phyloP scores from a whole-genome alignment of 2,329 filamentous ascomycete species.

The Fusarium pilosicola region DNA sequence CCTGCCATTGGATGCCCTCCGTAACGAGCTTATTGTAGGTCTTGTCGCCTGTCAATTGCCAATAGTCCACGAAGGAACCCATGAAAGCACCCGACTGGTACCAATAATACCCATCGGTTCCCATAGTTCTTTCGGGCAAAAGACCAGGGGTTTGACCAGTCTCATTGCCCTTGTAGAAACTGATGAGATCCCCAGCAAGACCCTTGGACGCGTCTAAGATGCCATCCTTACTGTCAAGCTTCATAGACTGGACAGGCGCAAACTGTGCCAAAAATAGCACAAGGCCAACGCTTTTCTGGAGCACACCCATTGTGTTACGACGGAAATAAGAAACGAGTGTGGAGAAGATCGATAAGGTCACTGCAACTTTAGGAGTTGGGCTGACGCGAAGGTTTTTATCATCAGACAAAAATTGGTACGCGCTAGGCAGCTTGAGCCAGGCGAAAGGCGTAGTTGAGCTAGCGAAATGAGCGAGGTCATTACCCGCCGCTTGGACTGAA shows the following conservation, averaged over 20 bases:
- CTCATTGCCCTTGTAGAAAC: conserved; percentile 61
- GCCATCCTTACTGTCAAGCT: conserved; percentile 10
- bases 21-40: conserved; percentile 69
- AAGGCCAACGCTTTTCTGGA: background rate
- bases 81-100: conserved; percentile 77
- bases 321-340: background rate
- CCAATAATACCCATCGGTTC: conserved; percentile 69
- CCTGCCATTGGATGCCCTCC: conserved; percentile 66
- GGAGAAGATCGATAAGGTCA: background rate
- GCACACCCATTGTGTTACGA: background rate
- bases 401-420: background rate
- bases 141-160: conserved; percentile 64
- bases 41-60: conserved; percentile 71
- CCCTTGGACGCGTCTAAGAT: conserved; percentile 38
- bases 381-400: conserved; percentile 1
- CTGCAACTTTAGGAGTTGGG: background rate
- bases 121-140: conserved; percentile 53
- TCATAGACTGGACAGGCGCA: conserved; percentile 7
- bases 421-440: background rate
- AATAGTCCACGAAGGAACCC: conserved; percentile 75
- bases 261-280: conserved; percentile 3
- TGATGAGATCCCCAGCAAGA: conserved; percentile 61
- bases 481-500: background rate
- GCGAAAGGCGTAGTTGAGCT: background rate
- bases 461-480: conserved; percentile 12